A percentile compares a stretch with the other conserved stretches of the same genome.
Conservation (phyloP, 129 eudicot genomes). For the Calendula officinalis region DNA sequence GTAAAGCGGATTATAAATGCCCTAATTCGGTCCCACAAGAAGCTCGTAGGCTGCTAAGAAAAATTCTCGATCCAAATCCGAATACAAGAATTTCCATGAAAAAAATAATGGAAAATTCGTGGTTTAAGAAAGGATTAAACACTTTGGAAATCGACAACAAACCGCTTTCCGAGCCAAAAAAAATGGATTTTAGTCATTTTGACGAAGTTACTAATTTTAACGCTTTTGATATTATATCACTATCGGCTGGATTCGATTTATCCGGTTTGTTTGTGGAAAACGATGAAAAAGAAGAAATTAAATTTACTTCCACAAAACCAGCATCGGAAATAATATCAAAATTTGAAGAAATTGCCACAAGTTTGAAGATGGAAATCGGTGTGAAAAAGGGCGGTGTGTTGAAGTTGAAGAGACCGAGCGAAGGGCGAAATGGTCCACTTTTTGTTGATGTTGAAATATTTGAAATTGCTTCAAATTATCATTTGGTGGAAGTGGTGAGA, state of each 20-base stretch:
- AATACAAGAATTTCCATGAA: slow-evolving; percentile 56
- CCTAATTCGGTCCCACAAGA: slow-evolving; percentile 66
- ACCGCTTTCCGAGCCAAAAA: slow-evolving; percentile 30
- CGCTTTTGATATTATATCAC: slow-evolving; percentile 79
- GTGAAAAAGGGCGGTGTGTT: slow-evolving; percentile 54
- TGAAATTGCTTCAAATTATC: slow-evolving; percentile 51
- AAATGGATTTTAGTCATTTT: slow-evolving; percentile 28
- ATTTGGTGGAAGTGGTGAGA: slow-evolving; percentile 65
- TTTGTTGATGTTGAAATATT: slow-evolving; percentile 49
- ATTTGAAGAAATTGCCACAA: slow-evolving; percentile 52
- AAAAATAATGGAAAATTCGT: slow-evolving; percentile 56
- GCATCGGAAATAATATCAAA: slow-evolving; percentile 48
- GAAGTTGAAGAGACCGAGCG: slow-evolving; percentile 39
- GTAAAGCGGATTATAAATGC: slow-evolving; percentile 60
- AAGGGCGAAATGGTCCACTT: slow-evolving; percentile 32
- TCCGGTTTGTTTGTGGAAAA: slow-evolving; percentile 73
- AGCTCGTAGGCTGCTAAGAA: slow-evolving; percentile 47
- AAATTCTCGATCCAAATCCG: slow-evolving; percentile 82
- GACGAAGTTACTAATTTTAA: slow-evolving; percentile 43
- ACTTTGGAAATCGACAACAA: slow-evolving; percentile 13
- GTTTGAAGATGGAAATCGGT: slow-evolving; percentile 44
- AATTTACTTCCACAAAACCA: slow-evolving; percentile 53
- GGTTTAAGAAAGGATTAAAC: slow-evolving; percentile 61
- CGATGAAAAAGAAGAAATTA: slow-evolving; percentile 57
- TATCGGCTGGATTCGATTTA: slow-evolving; percentile 69